phyloP scores from a whole-genome alignment of 148 eudicot species.

The Gaultheria prostrata region DNA sequence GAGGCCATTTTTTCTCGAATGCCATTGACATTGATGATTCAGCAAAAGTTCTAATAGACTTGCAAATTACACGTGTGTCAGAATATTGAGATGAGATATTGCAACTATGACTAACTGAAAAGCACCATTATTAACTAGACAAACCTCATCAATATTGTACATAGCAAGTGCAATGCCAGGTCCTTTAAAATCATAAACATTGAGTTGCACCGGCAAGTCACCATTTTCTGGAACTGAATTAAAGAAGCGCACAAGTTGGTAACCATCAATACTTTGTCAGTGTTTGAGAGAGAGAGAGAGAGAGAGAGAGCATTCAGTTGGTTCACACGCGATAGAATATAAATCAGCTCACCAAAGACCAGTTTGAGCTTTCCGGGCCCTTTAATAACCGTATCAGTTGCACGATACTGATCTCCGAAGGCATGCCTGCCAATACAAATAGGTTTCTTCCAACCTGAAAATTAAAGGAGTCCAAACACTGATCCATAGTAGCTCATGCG shows the following conservation, averaged over 20 bases:
- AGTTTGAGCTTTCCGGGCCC: constrained; percentile 80
- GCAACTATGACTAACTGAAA: background rate
- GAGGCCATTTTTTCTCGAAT: constrained; percentile 68
- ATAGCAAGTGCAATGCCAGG: constrained; percentile 81
- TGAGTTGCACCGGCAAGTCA: constrained; percentile 45
- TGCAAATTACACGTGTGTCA: constrained; percentile 19
- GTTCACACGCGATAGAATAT: background rate
- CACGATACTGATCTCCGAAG: constrained; percentile 80
- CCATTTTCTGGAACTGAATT: constrained; percentile 62
- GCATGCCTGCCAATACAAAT: constrained; percentile 81
- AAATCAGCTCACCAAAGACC: constrained; percentile 55
- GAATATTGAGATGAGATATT: constrained; percentile 7
- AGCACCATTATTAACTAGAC: background rate
- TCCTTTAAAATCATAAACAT: constrained; percentile 68
- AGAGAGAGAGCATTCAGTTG: background rate
- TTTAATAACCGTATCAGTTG: constrained; percentile 55
- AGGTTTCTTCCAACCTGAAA: constrained; percentile 67
- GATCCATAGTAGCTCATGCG: background rate
- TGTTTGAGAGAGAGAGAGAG: background rate
- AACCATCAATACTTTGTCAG: background rate
- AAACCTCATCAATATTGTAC: constrained; percentile 75
- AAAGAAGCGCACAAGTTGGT: background rate
- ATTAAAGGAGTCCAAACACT: constrained; percentile 9
- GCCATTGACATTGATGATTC: constrained; percentile 77
- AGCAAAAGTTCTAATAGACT: constrained; percentile 77